These are phyloP conservation scores for Amylostereum areolatum DNA, from an alignment of 1,284 basidiomycete genomes.

Conservation along the genomic window DNA sequence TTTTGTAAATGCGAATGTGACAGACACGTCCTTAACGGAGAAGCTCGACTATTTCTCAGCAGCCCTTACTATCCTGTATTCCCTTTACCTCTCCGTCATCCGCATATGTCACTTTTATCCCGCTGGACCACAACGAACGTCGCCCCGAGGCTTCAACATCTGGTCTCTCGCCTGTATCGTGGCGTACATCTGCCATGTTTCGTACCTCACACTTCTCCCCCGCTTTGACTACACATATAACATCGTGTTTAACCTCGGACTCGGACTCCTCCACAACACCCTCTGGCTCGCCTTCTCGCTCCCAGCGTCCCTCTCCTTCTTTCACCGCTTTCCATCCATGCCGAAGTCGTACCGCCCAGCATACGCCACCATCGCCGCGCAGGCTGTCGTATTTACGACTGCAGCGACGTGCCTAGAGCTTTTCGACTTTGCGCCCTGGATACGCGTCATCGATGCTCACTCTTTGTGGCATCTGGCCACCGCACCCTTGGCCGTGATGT, in stretches of 20 bases:
- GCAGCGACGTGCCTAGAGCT: conserved; percentile 81
- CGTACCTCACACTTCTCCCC: conserved; percentile 72
- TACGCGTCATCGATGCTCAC: conserved; percentile 85
- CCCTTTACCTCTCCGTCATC: conserved; percentile 68
- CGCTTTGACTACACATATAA: conserved; percentile 97
- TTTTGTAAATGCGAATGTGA: conserved; percentile 2
- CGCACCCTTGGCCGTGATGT: conserved; percentile 70
- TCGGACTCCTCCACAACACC: conserved; percentile 77
- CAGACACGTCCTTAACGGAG: conserved; percentile 84
- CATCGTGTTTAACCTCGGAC: conserved; percentile 76
- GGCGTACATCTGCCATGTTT: conserved; percentile 62
- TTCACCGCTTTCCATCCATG: conserved; percentile 49
- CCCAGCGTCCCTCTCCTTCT: conserved; percentile 40
- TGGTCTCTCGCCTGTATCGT: conserved; percentile 45
- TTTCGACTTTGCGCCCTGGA: conserved; percentile 86
- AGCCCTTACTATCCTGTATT: conserved; percentile 73
- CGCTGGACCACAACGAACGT: conserved; percentile 20
- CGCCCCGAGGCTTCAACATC: conserved; percentile 10
- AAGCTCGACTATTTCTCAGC: conserved; percentile 95
- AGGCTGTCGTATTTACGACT: conserved; percentile 70
- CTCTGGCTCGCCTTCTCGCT: conserved; percentile 82
- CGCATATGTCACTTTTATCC: conserved; percentile 80
- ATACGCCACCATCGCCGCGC: conserved; percentile 47
- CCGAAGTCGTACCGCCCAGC: conserved; percentile 48
- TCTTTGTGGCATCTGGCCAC: conserved; percentile 92